Evolutionary conservation across 2,329 filamentous ascomycete species (phyloP).

Genomic region (Aspergillus tanneri): DNA sequence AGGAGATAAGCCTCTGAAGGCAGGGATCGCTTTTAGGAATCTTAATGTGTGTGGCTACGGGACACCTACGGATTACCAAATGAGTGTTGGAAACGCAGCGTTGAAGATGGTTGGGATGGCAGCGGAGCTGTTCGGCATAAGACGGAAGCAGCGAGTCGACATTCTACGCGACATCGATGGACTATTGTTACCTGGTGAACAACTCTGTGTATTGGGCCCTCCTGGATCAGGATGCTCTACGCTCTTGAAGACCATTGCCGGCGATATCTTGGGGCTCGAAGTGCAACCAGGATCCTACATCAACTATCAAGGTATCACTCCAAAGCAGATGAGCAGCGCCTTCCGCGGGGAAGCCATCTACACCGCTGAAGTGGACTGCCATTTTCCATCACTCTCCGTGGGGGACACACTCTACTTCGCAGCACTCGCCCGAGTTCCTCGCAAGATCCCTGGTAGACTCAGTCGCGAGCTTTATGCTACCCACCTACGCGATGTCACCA

Average conservation of each 20-base stretch:
- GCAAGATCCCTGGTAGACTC: conserved; percentile 14
- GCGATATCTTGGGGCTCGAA: conserved; percentile 74
- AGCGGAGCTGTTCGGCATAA: neutral
- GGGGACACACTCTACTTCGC: conserved; percentile 74
- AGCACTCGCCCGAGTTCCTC: conserved; percentile 57
- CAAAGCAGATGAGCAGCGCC: conserved; percentile 62
- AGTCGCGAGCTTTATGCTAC: conserved; percentile 33
- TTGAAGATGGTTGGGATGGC: neutral
- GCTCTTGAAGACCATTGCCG: conserved; percentile 76
- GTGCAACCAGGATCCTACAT: conserved; percentile 67
- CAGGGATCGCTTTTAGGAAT: conserved; percentile 3
- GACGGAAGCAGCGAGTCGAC: conserved; percentile 21
- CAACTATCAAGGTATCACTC: conserved; percentile 69
- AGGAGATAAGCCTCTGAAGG: neutral
- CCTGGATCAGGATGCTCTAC: conserved; percentile 61
- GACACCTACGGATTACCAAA: conserved; percentile 10
- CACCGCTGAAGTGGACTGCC: conserved; percentile 51
- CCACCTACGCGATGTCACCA: conserved; percentile 42
- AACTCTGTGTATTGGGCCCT: conserved; percentile 50
- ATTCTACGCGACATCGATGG: conserved; percentile 63
- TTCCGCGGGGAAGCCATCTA: conserved; percentile 60
- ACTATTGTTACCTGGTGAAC: conserved; percentile 52
- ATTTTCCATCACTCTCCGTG: conserved; percentile 58
- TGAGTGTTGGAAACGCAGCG: conserved; percentile 10
- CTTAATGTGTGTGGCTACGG: conserved; percentile 9